A percentile compares a stretch with the other conserved stretches of the same genome.
Evolutionary conservation across 1,284 basidiomycete species (phyloP).

Genomic region (Fomitopsis pinicola): DNA sequence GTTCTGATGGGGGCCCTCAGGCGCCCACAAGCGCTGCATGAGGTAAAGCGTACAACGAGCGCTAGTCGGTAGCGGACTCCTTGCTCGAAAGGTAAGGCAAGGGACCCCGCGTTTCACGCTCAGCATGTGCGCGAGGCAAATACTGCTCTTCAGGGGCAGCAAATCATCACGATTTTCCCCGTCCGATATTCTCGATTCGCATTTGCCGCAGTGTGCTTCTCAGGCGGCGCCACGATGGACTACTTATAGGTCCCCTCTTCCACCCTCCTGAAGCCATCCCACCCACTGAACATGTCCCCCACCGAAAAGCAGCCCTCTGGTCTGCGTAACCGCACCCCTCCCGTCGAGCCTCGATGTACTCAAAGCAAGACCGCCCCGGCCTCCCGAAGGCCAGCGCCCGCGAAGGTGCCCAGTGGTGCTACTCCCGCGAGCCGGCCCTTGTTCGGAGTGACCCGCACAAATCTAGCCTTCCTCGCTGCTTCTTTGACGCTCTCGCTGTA

Average conservation of each 20-base stretch:
- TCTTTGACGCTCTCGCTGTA: constrained; percentile 4
- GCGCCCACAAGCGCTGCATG: constrained; percentile 1
- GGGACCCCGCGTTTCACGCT: constrained; percentile 1
- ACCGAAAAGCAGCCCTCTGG: neutral
- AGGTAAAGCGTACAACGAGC: neutral
- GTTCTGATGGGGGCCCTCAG: constrained; percentile 1
- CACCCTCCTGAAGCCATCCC: neutral
- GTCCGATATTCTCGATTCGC: neutral
- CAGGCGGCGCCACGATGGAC: constrained; percentile 4
- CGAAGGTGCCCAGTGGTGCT: neutral
- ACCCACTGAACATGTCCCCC: neutral
- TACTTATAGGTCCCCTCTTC: constrained; percentile 3
- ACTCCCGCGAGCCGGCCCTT: neutral
- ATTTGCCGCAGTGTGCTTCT: neutral
- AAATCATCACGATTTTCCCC: neutral
- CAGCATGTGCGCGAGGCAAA: constrained; percentile 1
- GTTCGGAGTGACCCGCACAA: constrained; percentile 2
- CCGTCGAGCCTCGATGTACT: neutral
- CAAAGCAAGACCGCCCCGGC: neutral
- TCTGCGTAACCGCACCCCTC: constrained; percentile 3
- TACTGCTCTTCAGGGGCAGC: neutral
- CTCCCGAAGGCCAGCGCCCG: neutral
- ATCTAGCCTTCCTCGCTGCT: neutral
- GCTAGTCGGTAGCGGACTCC: neutral
- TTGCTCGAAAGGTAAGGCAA: constrained; percentile 1